These are phyloP conservation scores for Calamus simplicifolius DNA, from an alignment of 176 grass and related monocot genomes.

Conservation along the genomic window DNA sequence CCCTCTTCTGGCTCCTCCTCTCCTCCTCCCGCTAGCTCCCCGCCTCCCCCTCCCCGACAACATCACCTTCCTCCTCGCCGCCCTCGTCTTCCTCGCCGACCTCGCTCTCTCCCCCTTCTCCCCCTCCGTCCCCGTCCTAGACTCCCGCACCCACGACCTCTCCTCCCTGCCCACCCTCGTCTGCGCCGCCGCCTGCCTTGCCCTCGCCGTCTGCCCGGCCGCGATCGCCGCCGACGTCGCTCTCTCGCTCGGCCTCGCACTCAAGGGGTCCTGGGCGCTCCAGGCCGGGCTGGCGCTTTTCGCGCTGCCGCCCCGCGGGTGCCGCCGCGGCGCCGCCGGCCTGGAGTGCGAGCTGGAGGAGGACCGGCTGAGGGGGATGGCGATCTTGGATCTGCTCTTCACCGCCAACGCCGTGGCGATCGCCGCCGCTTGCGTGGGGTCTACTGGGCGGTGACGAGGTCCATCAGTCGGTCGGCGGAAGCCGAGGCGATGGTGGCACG, in stretches of 20 bases:
- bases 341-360: no score
- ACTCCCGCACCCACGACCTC: background rate
- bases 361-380: no score
- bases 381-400: no score
- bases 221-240: background rate
- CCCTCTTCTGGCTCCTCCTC: conserved; percentile 1
- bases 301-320: background rate
- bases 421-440: no score
- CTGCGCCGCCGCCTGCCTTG: background rate
- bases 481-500: no score
- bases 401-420: no score
- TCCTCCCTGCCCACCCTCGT: background rate
- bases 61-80: background rate
- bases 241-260: background rate
- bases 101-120: background rate
- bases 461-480: no score
- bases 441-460: no score
- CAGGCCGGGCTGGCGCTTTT: background rate
- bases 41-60: background rate
- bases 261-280: conserved; percentile 4
- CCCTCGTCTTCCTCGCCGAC: background rate
- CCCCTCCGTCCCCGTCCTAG: no score
- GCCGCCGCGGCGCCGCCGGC: background rate
- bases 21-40: background rate
- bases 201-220: background rate